These are phyloP conservation scores for Stachybotrys chartarum DNA, from an alignment of 2,329 filamentous ascomycete species.

Conservation along the genomic window DNA sequence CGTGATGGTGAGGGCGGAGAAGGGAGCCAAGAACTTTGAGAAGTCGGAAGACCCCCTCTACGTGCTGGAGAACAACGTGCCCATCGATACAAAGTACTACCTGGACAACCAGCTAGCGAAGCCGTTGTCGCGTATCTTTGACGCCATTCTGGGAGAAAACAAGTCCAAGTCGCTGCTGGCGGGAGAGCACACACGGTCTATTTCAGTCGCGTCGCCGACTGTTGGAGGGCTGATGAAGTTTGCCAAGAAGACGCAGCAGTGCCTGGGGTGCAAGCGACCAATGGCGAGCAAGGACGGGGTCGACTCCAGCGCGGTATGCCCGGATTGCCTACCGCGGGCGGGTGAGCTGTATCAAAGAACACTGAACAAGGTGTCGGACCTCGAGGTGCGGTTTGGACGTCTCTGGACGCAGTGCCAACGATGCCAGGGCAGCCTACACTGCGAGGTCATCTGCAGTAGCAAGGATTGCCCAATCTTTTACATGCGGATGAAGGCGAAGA, in stretches of 20 bases:
- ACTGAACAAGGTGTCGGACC: conserved; percentile 77
- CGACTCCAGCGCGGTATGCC: conserved; percentile 77
- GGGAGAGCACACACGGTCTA: conserved; percentile 90
- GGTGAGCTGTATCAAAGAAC: conserved; percentile 93
- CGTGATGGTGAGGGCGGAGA: conserved; percentile 89
- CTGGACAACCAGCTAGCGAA: conserved; percentile 97
- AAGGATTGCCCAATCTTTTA: conserved; percentile 99
- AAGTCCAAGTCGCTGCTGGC: conserved; percentile 81
- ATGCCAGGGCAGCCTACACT: conserved; percentile 96
- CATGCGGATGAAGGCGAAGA: conserved; percentile 99
- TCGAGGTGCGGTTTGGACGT: conserved; percentile 86
- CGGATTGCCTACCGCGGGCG: conserved; percentile 74
- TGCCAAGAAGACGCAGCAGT: conserved; percentile 93
- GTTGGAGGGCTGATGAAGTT: conserved; percentile 98
- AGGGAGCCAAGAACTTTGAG: conserved; percentile 91
- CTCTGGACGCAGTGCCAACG: conserved; percentile 98
- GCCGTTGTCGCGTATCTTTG: conserved; percentile 89
- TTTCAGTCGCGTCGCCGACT: conserved; percentile 84
- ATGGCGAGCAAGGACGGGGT: conserved; percentile 68
- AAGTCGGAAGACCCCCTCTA: conserved; percentile 96
- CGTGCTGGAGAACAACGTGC: conserved; percentile 94
- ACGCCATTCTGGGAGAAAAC: conserved; percentile 91
- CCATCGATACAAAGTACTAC: conserved; percentile 97
- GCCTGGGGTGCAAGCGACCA: conserved; percentile 98
- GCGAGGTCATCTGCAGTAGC: conserved; percentile 94